Conservation (phyloP, 495 filamentous ascomycete species). For the Extremus antarcticus region DNA sequence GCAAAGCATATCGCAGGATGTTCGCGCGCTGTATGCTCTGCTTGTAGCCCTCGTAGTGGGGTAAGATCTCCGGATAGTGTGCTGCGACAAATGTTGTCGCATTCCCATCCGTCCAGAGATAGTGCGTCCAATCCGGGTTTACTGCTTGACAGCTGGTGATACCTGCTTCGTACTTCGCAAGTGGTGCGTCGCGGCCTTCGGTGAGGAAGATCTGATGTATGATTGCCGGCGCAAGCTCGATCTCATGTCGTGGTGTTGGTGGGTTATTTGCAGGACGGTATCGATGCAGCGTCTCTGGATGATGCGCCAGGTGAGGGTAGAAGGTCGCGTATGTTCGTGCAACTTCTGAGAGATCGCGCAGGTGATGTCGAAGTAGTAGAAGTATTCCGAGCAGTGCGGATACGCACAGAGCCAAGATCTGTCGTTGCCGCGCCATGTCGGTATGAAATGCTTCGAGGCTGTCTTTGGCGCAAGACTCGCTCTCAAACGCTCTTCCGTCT, state of each 20-base stretch:
- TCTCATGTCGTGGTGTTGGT: not conserved
- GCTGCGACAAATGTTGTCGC: constrained; percentile 1
- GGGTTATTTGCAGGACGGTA: not conserved
- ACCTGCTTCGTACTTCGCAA: constrained; percentile 2
- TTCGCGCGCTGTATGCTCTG: constrained; percentile 15
- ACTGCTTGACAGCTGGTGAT: constrained; percentile 1
- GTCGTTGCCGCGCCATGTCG: not conserved
- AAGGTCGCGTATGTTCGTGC: constrained; percentile 11
- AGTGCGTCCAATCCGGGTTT: constrained; percentile 7
- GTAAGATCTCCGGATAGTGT: constrained; percentile 3
- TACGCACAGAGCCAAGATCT: not conserved
- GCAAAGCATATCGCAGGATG: constrained; percentile 11
- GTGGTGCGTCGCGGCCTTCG: not conserved
- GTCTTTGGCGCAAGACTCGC: too few species aligned
- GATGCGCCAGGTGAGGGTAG: not conserved
- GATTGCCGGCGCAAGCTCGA: not conserved
- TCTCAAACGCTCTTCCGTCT: too few species aligned
- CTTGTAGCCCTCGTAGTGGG: constrained; percentile 6
- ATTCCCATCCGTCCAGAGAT: constrained; percentile 8
- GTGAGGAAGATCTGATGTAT: constrained; percentile 14
- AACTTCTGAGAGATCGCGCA: constrained; percentile 9
- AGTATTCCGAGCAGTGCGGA: not conserved
- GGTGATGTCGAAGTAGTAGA: not conserved
- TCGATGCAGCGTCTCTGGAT: constrained; percentile 6
- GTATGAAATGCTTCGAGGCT: not conserved